Conservation (phyloP, 2,329 filamentous ascomycete species). For the Chrysosporium keratinophilum region DNA sequence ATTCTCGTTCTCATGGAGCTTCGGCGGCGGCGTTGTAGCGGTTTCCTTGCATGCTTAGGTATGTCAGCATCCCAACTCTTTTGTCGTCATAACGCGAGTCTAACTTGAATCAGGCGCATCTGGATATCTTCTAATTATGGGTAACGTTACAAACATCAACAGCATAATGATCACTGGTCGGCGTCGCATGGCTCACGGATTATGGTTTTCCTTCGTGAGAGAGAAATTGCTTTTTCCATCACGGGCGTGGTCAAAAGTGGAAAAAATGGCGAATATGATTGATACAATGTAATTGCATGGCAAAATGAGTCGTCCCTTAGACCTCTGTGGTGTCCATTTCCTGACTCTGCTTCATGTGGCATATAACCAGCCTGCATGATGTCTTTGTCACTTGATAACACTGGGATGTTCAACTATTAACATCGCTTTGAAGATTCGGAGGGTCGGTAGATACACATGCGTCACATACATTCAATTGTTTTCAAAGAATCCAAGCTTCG, state of each 20-base stretch:
- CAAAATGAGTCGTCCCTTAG: constrained; percentile 1
- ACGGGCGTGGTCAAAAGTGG: constrained; percentile 3
- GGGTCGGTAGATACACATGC: no score
- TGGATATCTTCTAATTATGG: constrained; percentile 17
- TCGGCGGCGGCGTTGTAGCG: constrained; percentile 7
- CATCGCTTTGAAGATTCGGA: not conserved
- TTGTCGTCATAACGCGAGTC: not conserved
- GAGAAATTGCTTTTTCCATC: not conserved
- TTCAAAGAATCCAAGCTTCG: no score
- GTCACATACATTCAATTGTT: no score
- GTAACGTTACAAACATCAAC: constrained; percentile 1
- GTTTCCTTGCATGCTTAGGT: constrained; percentile 7
- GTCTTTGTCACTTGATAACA: not conserved
- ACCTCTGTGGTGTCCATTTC: not conserved
- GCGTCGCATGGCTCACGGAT: constrained; percentile 6
- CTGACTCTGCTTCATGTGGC: not conserved
- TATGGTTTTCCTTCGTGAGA: not conserved
- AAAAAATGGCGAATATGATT: constrained; percentile 5
- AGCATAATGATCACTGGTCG: constrained; percentile 4
- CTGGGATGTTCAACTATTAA: not conserved
- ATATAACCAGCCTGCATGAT: not conserved
- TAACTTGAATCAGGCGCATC: constrained; percentile 13
- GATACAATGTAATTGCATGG: constrained; percentile 6
- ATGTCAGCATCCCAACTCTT: not conserved
- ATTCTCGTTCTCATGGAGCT: constrained; percentile 11